phyloP scores from a whole-genome alignment of 2,329 filamentous ascomycete species.

The Talaromyces islandicus region DNA sequence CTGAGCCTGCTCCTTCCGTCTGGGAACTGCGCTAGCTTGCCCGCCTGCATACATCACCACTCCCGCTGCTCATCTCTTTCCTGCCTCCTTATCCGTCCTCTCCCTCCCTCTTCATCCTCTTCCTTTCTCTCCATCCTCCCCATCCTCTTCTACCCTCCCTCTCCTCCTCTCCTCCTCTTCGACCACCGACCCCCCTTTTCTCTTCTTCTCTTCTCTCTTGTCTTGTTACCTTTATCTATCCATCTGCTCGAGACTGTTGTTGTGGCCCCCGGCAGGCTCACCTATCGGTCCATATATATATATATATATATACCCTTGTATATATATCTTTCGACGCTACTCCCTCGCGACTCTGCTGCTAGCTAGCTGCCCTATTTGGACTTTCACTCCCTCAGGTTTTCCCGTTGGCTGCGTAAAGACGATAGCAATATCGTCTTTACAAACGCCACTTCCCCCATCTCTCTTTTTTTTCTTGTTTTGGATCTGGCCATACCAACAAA shows the following conservation, averaged over 20 bases:
- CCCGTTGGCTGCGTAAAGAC: slow-evolving; percentile 8
- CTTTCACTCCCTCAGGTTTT: slow-evolving; percentile 1
- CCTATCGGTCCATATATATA: background rate
- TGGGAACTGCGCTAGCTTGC: background rate
- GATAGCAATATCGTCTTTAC: slow-evolving; percentile 13
- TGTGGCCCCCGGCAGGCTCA: background rate
- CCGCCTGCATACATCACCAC: background rate
- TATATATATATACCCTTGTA: slow-evolving; percentile 1
- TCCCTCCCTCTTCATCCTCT: background rate
- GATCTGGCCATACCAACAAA: background rate
- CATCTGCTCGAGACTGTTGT: background rate
- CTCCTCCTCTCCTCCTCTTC: background rate
- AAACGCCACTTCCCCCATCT: slow-evolving; percentile 4
- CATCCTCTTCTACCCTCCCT: background rate
- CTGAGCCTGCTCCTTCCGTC: background rate
- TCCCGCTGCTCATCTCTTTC: no score
- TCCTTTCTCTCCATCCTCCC: background rate
- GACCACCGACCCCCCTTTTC: background rate
- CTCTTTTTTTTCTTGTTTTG: slow-evolving; percentile 4
- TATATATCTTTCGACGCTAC: slow-evolving; percentile 1
- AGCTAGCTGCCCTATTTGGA: background rate
- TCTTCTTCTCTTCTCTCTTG: background rate
- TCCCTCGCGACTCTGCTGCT: background rate
- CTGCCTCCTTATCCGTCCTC: background rate
- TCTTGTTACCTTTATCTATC: background rate